Conservation (phyloP, 1,139 yeast genomes). For the Lodderomyces metapsilosis region DNA sequence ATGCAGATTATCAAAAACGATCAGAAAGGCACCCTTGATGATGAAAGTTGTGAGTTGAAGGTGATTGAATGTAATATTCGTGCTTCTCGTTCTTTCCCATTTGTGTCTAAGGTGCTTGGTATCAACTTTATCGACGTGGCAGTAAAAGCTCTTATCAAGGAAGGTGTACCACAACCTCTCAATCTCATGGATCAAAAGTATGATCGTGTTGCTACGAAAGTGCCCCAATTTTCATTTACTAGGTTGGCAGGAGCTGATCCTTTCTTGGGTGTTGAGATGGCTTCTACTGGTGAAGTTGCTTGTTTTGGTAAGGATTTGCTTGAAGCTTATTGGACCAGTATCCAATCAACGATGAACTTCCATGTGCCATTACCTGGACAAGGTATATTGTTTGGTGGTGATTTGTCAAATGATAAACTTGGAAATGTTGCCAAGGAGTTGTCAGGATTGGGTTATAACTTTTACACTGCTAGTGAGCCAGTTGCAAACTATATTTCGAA, state of each 20-base stretch:
- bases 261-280: conserved; percentile 97
- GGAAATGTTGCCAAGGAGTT: conserved; percentile 71
- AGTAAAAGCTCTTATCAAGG: conserved; percentile 77
- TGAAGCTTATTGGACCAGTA: conserved; percentile 97
- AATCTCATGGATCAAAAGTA: conserved; percentile 61
- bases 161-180: conserved; percentile 66
- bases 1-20: conserved; percentile 70
- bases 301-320: conserved; percentile 82
- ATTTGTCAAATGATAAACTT: conserved; percentile 65
- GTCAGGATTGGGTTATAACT: conserved; percentile 75
- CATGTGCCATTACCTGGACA: conserved; percentile 86
- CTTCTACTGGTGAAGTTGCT: conserved; percentile 98
- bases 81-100: conserved; percentile 98
- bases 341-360: conserved; percentile 97
- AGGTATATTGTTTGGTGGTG: conserved; percentile 94
- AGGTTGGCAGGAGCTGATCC: conserved; percentile 99
- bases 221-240: conserved; percentile 96
- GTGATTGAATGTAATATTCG: conserved; percentile 98
- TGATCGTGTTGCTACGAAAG: conserved; percentile 85
- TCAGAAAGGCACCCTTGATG: conserved; percentile 40
- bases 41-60: conserved; percentile 63
- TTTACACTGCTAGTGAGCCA: conserved; percentile 70
- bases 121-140: conserved; percentile 93
- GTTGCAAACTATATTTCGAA: conserved; percentile 67
- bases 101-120: conserved; percentile 95